Evolutionary conservation across 2,329 filamentous ascomycete genomes (phyloP).

Genomic region (Acrocalymma vagum): DNA sequence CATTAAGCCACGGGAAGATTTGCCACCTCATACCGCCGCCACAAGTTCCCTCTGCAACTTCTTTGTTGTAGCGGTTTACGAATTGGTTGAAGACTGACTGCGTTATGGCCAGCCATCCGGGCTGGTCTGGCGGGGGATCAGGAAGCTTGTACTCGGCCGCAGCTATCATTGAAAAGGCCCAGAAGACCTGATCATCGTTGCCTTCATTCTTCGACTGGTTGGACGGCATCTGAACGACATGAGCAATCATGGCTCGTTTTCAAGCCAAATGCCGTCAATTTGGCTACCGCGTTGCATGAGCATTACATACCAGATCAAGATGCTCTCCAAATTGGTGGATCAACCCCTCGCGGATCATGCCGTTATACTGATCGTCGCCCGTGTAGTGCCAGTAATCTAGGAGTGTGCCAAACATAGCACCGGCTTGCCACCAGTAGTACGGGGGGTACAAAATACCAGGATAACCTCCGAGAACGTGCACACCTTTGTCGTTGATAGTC

Average conservation of each 20-base stretch:
- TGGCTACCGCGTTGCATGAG: too few species aligned
- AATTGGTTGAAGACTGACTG: conserved; percentile 51
- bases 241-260: too few species aligned
- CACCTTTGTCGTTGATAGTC: conserved; percentile 57
- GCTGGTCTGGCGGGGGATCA: conserved; percentile 48
- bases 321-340: conserved; percentile 41
- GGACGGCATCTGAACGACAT: conserved; percentile 44
- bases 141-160: conserved; percentile 62
- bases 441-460: conserved; percentile 55
- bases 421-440: conserved; percentile 75
- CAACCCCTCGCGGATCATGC: conserved; percentile 64
- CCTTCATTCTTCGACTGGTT: conserved; percentile 53
- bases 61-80: conserved; percentile 40
- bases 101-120: conserved; percentile 55
- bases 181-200: conserved; percentile 68
- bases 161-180: conserved; percentile 65
- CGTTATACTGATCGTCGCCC: conserved; percentile 75
- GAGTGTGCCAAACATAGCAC: conserved; percentile 74
- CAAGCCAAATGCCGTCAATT: too few species aligned
- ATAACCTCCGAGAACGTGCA: conserved; percentile 51
- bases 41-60: conserved; percentile 32
- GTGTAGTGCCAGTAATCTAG: conserved; percentile 90
- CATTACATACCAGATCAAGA: conserved; percentile 32
- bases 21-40: conserved; percentile 48
- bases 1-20: conserved; percentile 43